Evolutionary conservation across 1,284 basidiomycete genomes (phyloP).

Genomic region (Cryptococcus jaspeensis): DNA sequence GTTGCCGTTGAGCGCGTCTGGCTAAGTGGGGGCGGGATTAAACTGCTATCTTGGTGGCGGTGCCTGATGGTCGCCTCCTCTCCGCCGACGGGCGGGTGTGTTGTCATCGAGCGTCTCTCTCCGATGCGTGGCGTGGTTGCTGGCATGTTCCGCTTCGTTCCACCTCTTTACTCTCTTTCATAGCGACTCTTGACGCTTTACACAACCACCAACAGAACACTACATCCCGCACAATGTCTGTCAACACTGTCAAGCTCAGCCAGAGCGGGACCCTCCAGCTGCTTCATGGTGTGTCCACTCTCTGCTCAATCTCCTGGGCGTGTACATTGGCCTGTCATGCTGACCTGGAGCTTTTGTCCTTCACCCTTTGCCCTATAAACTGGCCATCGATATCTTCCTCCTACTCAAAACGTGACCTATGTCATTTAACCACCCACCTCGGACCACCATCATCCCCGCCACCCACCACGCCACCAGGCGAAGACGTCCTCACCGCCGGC

Average conservation of each 20-base stretch:
- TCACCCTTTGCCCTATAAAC: neutral
- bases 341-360: neutral
- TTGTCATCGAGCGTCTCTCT: too few species aligned
- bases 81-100: too few species aligned
- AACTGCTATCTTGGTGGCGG: neutral
- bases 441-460: too few species aligned
- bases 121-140: too few species aligned
- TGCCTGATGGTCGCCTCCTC: too few species aligned
- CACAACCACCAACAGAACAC: neutral
- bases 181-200: neutral
- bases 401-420: too few species aligned
- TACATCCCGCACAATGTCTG: slow-evolving; percentile 6
- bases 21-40: neutral
- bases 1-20: neutral
- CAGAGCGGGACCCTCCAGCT: neutral
- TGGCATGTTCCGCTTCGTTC: too few species aligned
- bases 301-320: neutral
- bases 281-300: slow-evolving; percentile 6
- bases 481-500: slow-evolving; percentile 31
- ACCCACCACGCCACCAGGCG: too few species aligned
- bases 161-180: neutral
- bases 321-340: neutral
- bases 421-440: too few species aligned
- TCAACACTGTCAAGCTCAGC: slow-evolving; percentile 13
- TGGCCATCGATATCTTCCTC: neutral